Conservation (phyloP, 2,329 filamentous ascomycete genomes). For the Geosmithia putterillii region DNA sequence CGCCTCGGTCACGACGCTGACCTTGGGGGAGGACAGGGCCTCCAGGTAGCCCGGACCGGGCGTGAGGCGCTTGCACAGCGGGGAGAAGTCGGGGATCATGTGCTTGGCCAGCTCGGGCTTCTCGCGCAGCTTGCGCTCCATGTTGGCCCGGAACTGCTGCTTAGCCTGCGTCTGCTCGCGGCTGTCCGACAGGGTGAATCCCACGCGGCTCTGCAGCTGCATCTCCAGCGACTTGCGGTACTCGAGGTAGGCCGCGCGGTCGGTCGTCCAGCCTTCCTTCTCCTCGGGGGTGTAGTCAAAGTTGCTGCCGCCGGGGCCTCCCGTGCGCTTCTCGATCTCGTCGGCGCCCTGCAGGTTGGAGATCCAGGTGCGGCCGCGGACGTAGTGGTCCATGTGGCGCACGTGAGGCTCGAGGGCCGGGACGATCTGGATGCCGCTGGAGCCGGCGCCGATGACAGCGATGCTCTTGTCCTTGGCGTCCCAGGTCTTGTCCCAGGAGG, state of each 20-base stretch:
- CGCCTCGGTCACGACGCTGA: slow-evolving; percentile 33
- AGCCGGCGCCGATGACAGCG: slow-evolving; percentile 41
- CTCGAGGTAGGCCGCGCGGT: neutral
- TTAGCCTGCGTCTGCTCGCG: slow-evolving; percentile 28
- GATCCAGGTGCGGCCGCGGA: slow-evolving; percentile 16
- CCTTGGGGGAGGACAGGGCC: slow-evolving; percentile 27
- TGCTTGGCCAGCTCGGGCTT: slow-evolving; percentile 20
- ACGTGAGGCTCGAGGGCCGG: slow-evolving; percentile 20
- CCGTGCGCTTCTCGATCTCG: slow-evolving; percentile 4
- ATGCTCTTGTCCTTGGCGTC: slow-evolving; percentile 27
- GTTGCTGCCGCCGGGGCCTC: neutral
- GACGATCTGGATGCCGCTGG: slow-evolving; percentile 38
- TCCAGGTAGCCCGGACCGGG: slow-evolving; percentile 35
- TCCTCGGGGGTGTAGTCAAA: neutral
- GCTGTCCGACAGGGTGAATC: slow-evolving; percentile 4
- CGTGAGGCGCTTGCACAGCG: slow-evolving; percentile 23
- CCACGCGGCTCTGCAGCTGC: neutral
- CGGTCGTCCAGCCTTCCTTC: slow-evolving; percentile 10
- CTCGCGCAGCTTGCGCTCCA: slow-evolving; percentile 17
- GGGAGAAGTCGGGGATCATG: slow-evolving; percentile 31
- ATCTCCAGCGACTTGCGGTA: neutral
- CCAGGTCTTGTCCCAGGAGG: slow-evolving; percentile 29
- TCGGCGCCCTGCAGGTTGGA: slow-evolving; percentile 11
- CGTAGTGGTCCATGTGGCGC: slow-evolving; percentile 22
- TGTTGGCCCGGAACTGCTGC: slow-evolving; percentile 26